These are phyloP conservation scores for Aureobasidium sp. DNA, from an alignment of 2,329 filamentous ascomycete species.

Conservation along the genomic window DNA sequence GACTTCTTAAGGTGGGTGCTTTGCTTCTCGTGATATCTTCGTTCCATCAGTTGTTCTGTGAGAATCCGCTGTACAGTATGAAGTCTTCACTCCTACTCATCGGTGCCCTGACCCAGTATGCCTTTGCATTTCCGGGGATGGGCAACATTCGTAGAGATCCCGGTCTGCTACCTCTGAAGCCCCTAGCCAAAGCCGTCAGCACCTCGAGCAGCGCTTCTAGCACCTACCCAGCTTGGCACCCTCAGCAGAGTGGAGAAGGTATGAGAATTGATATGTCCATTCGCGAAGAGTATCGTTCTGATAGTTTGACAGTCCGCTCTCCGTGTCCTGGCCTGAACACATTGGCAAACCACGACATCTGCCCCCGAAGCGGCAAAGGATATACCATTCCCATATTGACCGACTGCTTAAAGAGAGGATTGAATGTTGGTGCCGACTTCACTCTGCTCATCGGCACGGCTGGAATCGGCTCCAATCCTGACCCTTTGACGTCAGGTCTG, in stretches of 20 bases:
- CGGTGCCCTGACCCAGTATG: background rate
- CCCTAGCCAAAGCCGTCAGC: background rate
- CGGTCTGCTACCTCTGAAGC: background rate
- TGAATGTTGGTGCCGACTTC: conserved; percentile 15
- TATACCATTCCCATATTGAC: conserved; percentile 15
- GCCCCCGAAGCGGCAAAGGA: conserved; percentile 15
- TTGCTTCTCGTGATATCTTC: background rate
- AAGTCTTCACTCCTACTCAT: conserved; percentile 1
- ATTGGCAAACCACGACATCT: conserved; percentile 16
- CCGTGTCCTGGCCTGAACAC: conserved; percentile 14
- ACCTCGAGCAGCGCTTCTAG: background rate
- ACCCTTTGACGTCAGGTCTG: conserved; percentile 1
- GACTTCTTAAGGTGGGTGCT: background rate
- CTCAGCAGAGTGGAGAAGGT: conserved; percentile 9
- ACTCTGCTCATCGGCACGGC: background rate
- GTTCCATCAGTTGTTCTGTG: background rate
- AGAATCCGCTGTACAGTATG: background rate
- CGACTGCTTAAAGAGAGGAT: conserved; percentile 3
- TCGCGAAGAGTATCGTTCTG: background rate
- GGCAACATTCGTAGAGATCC: background rate
- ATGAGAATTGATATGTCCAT: background rate
- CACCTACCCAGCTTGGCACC: conserved; percentile 13
- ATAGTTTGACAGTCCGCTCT: conserved; percentile 25
- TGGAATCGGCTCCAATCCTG: conserved; percentile 15
- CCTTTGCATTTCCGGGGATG: conserved; percentile 13